Evolutionary conservation across 176 grass and related monocot genomes (phyloP).

Genomic region (Aechmea fasciata): DNA sequence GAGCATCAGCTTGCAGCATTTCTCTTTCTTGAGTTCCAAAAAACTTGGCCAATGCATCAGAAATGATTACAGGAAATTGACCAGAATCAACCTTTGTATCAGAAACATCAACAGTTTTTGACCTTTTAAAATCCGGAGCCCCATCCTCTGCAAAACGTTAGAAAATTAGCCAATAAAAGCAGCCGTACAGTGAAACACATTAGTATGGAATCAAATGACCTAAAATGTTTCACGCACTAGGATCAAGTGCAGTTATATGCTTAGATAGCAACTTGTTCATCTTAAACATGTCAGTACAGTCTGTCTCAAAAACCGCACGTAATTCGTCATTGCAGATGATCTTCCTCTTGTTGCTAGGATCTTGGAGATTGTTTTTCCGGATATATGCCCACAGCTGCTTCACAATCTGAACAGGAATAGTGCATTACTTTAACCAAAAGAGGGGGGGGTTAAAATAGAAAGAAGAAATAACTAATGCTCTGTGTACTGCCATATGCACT

Average conservation of each 20-base stretch:
- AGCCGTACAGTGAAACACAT: background rate
- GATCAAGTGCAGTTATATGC: conserved; percentile 81
- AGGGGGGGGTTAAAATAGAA: background rate
- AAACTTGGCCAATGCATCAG: conserved; percentile 75
- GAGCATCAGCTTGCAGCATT: conserved; percentile 47
- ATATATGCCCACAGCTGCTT: conserved; percentile 97
- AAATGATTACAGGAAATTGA: conserved; percentile 39
- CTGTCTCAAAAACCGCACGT: conserved; percentile 78
- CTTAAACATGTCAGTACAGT: conserved; percentile 98
- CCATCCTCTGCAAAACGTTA: conserved; percentile 37
- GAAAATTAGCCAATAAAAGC: conserved; percentile 19
- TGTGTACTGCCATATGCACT: conserved; percentile 3
- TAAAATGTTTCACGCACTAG: conserved; percentile 26
- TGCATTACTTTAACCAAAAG: conserved; percentile 18
- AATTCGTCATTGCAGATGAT: conserved; percentile 98
- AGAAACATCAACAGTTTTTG: conserved; percentile 29
- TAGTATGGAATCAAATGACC: background rate
- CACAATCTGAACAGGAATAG: conserved; percentile 64
- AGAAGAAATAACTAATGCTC: conserved; percentile 4
- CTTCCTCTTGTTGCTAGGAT: conserved; percentile 96
- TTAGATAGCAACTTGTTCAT: conserved; percentile 99
- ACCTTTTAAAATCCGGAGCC: conserved; percentile 36
- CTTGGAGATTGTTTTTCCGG: conserved; percentile 95
- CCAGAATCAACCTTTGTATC: conserved; percentile 26
- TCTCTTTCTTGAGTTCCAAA: conserved; percentile 54